Evolutionary conservation across 2,329 filamentous ascomycete species (phyloP).

Genomic region (Claviceps digitariae): DNA sequence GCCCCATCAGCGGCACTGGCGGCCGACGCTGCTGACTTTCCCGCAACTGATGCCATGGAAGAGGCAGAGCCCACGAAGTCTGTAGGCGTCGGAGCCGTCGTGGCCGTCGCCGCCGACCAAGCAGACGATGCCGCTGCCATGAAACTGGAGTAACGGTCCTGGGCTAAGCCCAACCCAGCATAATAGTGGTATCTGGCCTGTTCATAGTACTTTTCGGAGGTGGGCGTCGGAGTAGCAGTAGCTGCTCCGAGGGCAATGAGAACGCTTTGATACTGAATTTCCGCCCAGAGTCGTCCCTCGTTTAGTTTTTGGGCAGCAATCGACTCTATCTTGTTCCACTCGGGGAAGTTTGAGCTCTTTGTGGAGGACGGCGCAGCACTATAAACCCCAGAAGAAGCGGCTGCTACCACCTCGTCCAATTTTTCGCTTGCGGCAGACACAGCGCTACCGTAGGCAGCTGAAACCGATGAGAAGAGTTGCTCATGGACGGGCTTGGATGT

Average conservation of each 20-base stretch:
- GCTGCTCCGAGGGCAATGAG: conserved; percentile 50
- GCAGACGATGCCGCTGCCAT: conserved; percentile 57
- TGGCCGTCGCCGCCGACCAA: conserved; percentile 40
- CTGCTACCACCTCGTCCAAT: conserved; percentile 40
- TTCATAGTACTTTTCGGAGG: conserved; percentile 44
- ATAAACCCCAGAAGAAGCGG: conserved; percentile 36
- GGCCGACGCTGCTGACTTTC: conserved; percentile 30
- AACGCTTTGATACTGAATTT: conserved; percentile 56
- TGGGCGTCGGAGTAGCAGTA: conserved; percentile 33
- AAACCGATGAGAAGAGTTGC: conserved; percentile 54
- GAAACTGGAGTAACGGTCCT: conserved; percentile 68
- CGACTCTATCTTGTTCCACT: conserved; percentile 40
- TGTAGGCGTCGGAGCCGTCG: conserved; percentile 45
- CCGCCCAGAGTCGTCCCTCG: conserved; percentile 57
- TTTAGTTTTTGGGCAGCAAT: conserved; percentile 57
- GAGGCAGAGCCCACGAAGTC: conserved; percentile 33
- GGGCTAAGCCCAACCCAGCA: conserved; percentile 62
- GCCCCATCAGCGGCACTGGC: conserved; percentile 34
- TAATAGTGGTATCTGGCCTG: conserved; percentile 58
- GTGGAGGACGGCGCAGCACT: conserved; percentile 33
- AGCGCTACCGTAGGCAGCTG: conserved; percentile 53
- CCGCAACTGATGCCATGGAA: conserved; percentile 35
- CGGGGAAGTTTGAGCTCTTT: conserved; percentile 25
- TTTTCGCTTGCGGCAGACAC: conserved; percentile 47
- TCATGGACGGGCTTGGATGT: conserved; percentile 57